Evolutionary conservation across 306 rosid species (phyloP).

Genomic region (Astragalus glycyphyllos): DNA sequence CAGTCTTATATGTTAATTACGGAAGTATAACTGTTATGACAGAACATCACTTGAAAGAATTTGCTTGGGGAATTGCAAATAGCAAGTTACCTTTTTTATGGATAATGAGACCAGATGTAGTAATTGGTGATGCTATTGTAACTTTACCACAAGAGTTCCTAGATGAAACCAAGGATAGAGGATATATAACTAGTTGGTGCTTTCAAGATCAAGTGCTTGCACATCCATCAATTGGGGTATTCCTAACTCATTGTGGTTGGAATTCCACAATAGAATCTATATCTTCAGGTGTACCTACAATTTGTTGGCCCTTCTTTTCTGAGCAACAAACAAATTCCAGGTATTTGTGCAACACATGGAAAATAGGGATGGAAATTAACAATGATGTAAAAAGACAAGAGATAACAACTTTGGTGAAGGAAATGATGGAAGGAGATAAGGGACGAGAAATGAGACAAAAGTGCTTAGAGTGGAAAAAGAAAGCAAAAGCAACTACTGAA

Average conservation of each 20-base stretch:
- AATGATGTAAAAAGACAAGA: constrained; percentile 21
- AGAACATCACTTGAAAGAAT: constrained; percentile 20
- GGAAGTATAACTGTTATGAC: constrained; percentile 33
- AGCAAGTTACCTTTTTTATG: constrained; percentile 39
- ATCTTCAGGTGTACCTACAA: constrained; percentile 5
- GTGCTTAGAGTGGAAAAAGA: constrained; percentile 22
- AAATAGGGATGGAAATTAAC: constrained; percentile 24
- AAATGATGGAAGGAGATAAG: constrained; percentile 32
- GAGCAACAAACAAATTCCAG: constrained; percentile 38
- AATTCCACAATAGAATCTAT: constrained; percentile 31
- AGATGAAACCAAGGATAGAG: constrained; percentile 19
- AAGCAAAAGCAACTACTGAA: constrained; percentile 4
- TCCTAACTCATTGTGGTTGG: constrained; percentile 41
- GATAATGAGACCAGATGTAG: constrained; percentile 35
- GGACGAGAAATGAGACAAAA: constrained; percentile 21
- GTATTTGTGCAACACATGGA: constrained; percentile 24
- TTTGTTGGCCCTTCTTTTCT: constrained; percentile 41
- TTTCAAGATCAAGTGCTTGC: constrained; percentile 19
- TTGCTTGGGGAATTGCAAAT: constrained; percentile 44
- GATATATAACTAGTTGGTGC: constrained; percentile 41
- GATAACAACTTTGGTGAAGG: background rate
- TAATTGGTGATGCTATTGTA: background rate
- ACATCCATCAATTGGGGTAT: constrained; percentile 30
- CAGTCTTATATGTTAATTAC: constrained; percentile 37
- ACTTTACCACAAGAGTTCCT: constrained; percentile 25